These are phyloP conservation scores for Linum lewisii DNA, from an alignment of 345 rosid genomes.

Conservation along the genomic window DNA sequence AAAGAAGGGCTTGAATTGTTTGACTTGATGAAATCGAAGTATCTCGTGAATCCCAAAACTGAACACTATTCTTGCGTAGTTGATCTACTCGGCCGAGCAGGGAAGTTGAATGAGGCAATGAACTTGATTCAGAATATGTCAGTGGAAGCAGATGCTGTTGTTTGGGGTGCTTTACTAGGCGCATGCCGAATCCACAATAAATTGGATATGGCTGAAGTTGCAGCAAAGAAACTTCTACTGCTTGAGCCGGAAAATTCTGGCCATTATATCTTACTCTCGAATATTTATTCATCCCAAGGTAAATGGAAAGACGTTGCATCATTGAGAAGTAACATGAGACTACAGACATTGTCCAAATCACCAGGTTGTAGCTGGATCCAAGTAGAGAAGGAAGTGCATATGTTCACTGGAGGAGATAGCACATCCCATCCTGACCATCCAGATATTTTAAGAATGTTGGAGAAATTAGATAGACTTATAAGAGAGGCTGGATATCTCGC, in stretches of 20 bases:
- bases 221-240: slow-evolving; percentile 49
- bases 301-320: slow-evolving; percentile 55
- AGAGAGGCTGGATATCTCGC: slow-evolving; percentile 68
- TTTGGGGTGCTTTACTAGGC: slow-evolving; percentile 77
- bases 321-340: slow-evolving; percentile 45
- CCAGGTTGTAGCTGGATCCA: slow-evolving; percentile 87
- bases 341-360: slow-evolving; percentile 41
- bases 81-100: slow-evolving; percentile 81
- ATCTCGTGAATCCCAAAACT: slow-evolving; percentile 33
- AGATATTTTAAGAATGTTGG: slow-evolving; percentile 40
- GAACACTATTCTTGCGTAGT: slow-evolving; percentile 78
- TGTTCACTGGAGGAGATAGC: slow-evolving; percentile 53
- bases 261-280: slow-evolving; percentile 55
- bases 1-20: slow-evolving; percentile 59
- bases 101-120: slow-evolving; percentile 56
- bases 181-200: slow-evolving; percentile 61
- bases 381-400: slow-evolving; percentile 49
- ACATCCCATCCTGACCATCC: slow-evolving; percentile 43
- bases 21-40: slow-evolving; percentile 51
- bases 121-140: slow-evolving; percentile 51
- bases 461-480: slow-evolving; percentile 42
- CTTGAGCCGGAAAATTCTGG: slow-evolving; percentile 69
- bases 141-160: slow-evolving; percentile 59
- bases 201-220: slow-evolving; percentile 64
- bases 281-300: slow-evolving; percentile 56